A percentile compares a stretch with the other conserved stretches of the same genome.
These are phyloP conservation scores for Quercus wislizeni DNA, from an alignment of 306 rosid genomes.

Conservation along the genomic window DNA sequence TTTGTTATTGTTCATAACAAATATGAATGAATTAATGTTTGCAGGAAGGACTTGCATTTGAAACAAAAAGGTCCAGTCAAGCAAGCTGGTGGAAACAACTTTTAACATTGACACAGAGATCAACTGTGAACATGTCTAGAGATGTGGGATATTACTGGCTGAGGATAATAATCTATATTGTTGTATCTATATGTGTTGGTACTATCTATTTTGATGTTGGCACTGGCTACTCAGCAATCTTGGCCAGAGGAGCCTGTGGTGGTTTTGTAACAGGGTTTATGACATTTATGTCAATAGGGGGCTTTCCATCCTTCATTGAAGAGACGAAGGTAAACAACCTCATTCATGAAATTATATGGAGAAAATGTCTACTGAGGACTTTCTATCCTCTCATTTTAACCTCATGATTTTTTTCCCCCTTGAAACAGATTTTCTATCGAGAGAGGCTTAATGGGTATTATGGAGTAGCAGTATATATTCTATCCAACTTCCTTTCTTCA, in stretches of 20 bases:
- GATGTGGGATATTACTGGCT: slow-evolving; percentile 99
- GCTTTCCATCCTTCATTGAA: slow-evolving; percentile 91
- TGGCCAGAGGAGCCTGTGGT: slow-evolving; percentile 95
- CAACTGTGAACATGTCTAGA: slow-evolving; percentile 85
- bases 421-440: slow-evolving; percentile 71
- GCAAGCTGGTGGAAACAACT: slow-evolving; percentile 94
- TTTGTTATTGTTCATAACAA: background rate
- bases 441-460: slow-evolving; percentile 90
- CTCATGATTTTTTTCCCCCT: slow-evolving; percentile 2
- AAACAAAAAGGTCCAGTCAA: slow-evolving; percentile 50
- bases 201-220: slow-evolving; percentile 86
- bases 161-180: slow-evolving; percentile 78
- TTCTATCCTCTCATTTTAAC: background rate
- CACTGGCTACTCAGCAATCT: slow-evolving; percentile 74
- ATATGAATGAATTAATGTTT: slow-evolving; percentile 12
- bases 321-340: slow-evolving; percentile 77
- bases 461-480: slow-evolving; percentile 79
- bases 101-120: slow-evolving; percentile 65
- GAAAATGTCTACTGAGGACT: background rate
- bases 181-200: slow-evolving; percentile 88
- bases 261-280: slow-evolving; percentile 93
- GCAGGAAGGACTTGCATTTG: slow-evolving; percentile 57
- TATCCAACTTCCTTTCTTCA: slow-evolving; percentile 85
- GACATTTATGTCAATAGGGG: slow-evolving; percentile 99
- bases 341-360: background rate